These are phyloP conservation scores for Scalesia atractyloides DNA, from an alignment of 129 eudicot genomes.

Conservation along the genomic window DNA sequence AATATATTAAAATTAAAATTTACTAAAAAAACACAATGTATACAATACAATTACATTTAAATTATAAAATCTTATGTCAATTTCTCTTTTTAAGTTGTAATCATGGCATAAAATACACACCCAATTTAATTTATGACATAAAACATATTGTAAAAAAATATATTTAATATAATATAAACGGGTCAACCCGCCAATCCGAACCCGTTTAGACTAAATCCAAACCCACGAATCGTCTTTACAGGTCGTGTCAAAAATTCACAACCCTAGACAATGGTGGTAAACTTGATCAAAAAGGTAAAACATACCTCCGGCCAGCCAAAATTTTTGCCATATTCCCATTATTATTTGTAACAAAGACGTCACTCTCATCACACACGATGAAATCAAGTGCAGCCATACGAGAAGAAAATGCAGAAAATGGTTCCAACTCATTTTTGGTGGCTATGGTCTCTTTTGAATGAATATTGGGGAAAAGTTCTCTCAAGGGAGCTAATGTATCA, in stretches of 20 bases:
- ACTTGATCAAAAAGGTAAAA: neutral
- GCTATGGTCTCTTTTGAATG: slow-evolving; percentile 78
- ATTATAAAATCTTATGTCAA: no score
- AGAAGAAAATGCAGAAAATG: slow-evolving; percentile 73
- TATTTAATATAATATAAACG: no score
- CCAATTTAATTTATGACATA: no score
- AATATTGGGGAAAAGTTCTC: slow-evolving; percentile 84
- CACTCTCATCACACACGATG: slow-evolving; percentile 83
- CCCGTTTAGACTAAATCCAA: no score
- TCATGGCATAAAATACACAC: no score
- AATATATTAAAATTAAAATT: no score
- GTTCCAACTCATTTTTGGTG: slow-evolving; percentile 64
- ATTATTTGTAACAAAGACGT: slow-evolving; percentile 82
- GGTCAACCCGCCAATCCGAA: neutral
- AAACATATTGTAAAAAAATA: no score
- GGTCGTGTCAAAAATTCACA: slow-evolving; percentile 4
- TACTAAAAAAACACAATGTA: no score
- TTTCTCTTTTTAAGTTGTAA: no score
- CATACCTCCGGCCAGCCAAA: slow-evolving; percentile 80
- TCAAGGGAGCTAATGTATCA: slow-evolving; percentile 83
- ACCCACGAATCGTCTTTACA: no score
- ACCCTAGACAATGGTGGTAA: neutral
- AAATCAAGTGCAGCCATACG: slow-evolving; percentile 96
- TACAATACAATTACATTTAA: no score
- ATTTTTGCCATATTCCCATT: slow-evolving; percentile 93